Conservation (phyloP, 805 yeast species). For the Blastobotrys attinorum region DNA sequence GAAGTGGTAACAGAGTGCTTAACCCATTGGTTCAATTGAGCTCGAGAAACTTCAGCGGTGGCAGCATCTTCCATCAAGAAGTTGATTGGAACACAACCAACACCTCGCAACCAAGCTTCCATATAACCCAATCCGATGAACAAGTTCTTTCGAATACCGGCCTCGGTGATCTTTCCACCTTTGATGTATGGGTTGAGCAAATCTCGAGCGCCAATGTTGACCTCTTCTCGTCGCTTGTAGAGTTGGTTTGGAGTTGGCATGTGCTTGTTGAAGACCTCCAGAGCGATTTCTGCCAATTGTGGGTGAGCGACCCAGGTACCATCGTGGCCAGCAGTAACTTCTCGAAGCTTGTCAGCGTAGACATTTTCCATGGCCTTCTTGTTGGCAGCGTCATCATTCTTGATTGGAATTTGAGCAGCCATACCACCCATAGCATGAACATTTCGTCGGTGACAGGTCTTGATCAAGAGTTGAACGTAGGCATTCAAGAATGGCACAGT, state of each 20-base stretch:
- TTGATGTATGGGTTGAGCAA: slow-evolving; percentile 54
- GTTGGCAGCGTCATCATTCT: slow-evolving; percentile 54
- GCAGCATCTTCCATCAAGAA: slow-evolving; percentile 75
- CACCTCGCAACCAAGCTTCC: slow-evolving; percentile 67
- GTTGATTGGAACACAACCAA: slow-evolving; percentile 69
- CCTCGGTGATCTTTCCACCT: slow-evolving; percentile 53
- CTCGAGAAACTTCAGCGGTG: slow-evolving; percentile 69
- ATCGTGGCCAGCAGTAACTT: slow-evolving; percentile 62
- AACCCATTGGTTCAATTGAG: slow-evolving; percentile 71
- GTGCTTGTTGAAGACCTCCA: slow-evolving; percentile 62
- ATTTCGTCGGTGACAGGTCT: slow-evolving; percentile 64
- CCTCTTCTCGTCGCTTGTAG: slow-evolving; percentile 43
- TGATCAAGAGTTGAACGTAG: slow-evolving; percentile 55
- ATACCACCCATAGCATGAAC: slow-evolving; percentile 75
- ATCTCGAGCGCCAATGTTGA: slow-evolving; percentile 47
- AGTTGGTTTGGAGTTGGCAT: slow-evolving; percentile 73
- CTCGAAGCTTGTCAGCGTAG: slow-evolving; percentile 58
- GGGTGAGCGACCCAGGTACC: slow-evolving; percentile 79
- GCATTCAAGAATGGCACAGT: slow-evolving; percentile 60
- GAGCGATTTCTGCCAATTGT: slow-evolving; percentile 55
- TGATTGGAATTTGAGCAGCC: slow-evolving; percentile 74
- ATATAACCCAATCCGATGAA: slow-evolving; percentile 59
- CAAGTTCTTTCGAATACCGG: slow-evolving; percentile 56
- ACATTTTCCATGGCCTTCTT: slow-evolving; percentile 60
- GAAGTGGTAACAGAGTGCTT: slow-evolving; percentile 51